Base-by-base conservation (phyloP, 805 yeast genomes). In the Candida yuanshanica region DNA sequence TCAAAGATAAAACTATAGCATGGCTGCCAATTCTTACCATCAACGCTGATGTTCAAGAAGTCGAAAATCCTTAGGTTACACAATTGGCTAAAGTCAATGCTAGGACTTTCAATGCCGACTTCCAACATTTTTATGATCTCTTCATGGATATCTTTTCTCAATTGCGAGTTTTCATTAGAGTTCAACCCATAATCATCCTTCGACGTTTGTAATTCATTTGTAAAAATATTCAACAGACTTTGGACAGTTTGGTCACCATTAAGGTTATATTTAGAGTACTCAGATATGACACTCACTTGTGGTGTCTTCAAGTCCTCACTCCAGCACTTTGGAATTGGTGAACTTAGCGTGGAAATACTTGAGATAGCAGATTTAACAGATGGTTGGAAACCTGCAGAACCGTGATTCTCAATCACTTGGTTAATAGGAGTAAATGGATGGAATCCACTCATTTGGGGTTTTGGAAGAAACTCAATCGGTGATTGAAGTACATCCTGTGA, bases 1-100 rank as follows among this genome's bases (percentile, higher is more conserved):
- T 56, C 62, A 44, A 70, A 69, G 13, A 69, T 47, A 40, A 56
- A 66, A 18, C 62, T 57, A 14, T 53, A 45, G 4, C 65, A 56
- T 25, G 41, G 36, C 45, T 67, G 71, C 77, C 77, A 75, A 13
- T 58, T 54, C 2, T 43, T 51, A 2, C 70, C 75, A 49, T 70
- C 70, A 4, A 65, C 59, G 13, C 76, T 69, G 16, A 72, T 65
- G 16, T 62, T 58, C 18, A 71, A 49, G 20, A 48, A 52, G 45
- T 75, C 79, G 53, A 74, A 73, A 39, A 70, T 48, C 4, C 62
- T 45, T 18, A 68, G 47, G 1, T 47, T 46, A 1, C 66, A 64
- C 14, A 63, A 42, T 8, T 41, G 38, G 2, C 34, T 21, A 13
- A 50, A 41, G 12, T 48, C 37, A 10, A 55, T 35, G 5, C 46